phyloP scores from a whole-genome alignment of 129 eudicot species.

The Flaveria ramosissima region DNA sequence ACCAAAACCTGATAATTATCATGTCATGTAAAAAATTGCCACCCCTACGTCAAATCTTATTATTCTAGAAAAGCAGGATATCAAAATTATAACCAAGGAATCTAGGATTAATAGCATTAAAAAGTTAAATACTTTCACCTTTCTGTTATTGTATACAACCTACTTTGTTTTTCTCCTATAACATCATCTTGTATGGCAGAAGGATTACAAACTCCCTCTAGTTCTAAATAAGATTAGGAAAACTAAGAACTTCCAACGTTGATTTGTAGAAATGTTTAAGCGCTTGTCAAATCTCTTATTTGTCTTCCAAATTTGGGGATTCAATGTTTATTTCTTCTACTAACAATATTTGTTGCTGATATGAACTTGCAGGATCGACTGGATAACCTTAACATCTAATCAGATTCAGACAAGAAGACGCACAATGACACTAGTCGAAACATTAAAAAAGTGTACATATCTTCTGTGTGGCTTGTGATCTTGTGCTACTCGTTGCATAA shows the following conservation, averaged over 20 bases:
- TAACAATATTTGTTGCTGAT: background rate
- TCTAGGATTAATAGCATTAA: too few relatives aligned
- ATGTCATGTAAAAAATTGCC: too few relatives aligned
- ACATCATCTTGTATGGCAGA: background rate
- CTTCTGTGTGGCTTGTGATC: conserved; percentile 20
- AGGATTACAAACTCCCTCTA: background rate
- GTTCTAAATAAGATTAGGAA: background rate
- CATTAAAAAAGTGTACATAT: conserved; percentile 35
- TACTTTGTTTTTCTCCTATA: background rate
- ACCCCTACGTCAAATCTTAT: too few relatives aligned
- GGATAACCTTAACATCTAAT: conserved; percentile 49
- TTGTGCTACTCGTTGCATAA: conserved; percentile 20
- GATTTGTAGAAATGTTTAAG: conserved; percentile 3
- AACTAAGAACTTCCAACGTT: background rate
- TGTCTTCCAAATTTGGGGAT: too few relatives aligned
- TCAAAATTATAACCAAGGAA: too few relatives aligned
- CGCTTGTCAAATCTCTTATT: background rate
- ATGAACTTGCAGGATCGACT: conserved; percentile 56
- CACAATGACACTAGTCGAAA: conserved; percentile 29
- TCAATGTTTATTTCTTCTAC: background rate
- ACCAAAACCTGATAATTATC: background rate
- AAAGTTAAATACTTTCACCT: background rate
- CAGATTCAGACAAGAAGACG: conserved; percentile 20
- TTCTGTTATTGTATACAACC: background rate
- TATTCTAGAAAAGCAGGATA: too few relatives aligned